Base-by-base conservation (phyloP, 2,329 filamentous ascomycete genomes). In the Trichoderma harzianum region DNA sequence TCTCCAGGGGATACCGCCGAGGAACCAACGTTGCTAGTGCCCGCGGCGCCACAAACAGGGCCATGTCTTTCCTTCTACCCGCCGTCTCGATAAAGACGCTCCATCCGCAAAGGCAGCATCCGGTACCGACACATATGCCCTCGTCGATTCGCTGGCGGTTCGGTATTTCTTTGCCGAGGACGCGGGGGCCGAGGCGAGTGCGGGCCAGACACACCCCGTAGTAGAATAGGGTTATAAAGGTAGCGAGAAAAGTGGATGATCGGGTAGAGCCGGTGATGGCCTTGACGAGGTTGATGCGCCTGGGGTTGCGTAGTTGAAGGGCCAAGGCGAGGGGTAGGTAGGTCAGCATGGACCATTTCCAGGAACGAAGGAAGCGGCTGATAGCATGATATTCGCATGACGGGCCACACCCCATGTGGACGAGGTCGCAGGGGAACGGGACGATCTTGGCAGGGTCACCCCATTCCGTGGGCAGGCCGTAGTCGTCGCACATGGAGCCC, bases 161-260 rank as follows among this genome's bases (percentile, higher is more conserved):
- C 1, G 79, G 75, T 0, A 79, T 80, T 72, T 88, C 85, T 21
- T 78, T 83, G n/a, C 89, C 87, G 28, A 95, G 82, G 14, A 95
- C 26, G 39, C 79, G 87, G 0, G 94, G 94, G 0, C 93, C 93
- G 7, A 96, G 73, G 12, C 92, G 87, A 1, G 91, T 94, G 58
- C 94, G 88, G 7, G 89, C 86, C 0, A 97, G 88, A 78, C 94
- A 97, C 4, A 97, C 92, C 32, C 92, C 90, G 79, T 97, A 97
- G 83, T 95, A 97, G 79, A 95, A 96, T 12, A 94, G 83, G 1
- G 89, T 85, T 74, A 97, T 92, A 80, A 95, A 97, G 0, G 89
- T 83, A 3, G 90, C 93, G 1, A 97, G 86, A 79, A 97, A 96
- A 1, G 91, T 86, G 0, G 93, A 94, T 6, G 92, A 95, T 36